Evolutionary conservation across 1,139 yeast species (phyloP).

Genomic region (Blastobotrys elegans): DNA sequence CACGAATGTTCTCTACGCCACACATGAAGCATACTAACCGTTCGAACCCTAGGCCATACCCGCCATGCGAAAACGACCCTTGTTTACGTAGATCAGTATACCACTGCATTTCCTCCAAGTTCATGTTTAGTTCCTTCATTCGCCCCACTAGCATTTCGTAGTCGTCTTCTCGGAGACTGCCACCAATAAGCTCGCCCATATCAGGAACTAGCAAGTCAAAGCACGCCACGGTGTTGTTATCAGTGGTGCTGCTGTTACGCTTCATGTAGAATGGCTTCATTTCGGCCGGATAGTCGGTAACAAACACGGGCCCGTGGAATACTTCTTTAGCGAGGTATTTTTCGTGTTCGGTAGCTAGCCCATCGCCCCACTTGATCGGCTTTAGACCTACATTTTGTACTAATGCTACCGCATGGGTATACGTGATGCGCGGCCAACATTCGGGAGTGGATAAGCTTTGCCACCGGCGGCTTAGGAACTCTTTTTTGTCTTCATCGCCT

Average conservation of each 20-base stretch:
- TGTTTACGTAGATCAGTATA: slow-evolving; percentile 65
- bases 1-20: slow-evolving; percentile 73
- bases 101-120: slow-evolving; percentile 63
- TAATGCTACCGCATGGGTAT: slow-evolving; percentile 64
- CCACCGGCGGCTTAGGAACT: slow-evolving; percentile 36
- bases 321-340: slow-evolving; percentile 76
- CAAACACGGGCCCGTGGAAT: slow-evolving; percentile 74
- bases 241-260: slow-evolving; percentile 30
- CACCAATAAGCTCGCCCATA: slow-evolving; percentile 95
- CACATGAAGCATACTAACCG: slow-evolving; percentile 68
- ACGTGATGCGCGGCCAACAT: slow-evolving; percentile 69
- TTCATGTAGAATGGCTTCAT: slow-evolving; percentile 94
- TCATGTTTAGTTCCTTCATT: slow-evolving; percentile 42
- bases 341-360: slow-evolving; percentile 81
- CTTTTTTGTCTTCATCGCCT: slow-evolving; percentile 36
- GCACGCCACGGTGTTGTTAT: slow-evolving; percentile 70
- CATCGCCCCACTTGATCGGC: slow-evolving; percentile 58
- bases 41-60: slow-evolving; percentile 95
- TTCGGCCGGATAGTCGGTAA: slow-evolving; percentile 75
- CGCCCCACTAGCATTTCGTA: slow-evolving; percentile 44
- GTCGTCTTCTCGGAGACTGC: slow-evolving; percentile 81
- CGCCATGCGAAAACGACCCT: slow-evolving; percentile 92
- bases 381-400: slow-evolving; percentile 34
- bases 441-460: slow-evolving; percentile 27
- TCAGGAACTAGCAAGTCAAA: slow-evolving; percentile 85